Evolutionary conservation across 345 rosid genomes (phyloP).

Genomic region (Camelina hispida): DNA sequence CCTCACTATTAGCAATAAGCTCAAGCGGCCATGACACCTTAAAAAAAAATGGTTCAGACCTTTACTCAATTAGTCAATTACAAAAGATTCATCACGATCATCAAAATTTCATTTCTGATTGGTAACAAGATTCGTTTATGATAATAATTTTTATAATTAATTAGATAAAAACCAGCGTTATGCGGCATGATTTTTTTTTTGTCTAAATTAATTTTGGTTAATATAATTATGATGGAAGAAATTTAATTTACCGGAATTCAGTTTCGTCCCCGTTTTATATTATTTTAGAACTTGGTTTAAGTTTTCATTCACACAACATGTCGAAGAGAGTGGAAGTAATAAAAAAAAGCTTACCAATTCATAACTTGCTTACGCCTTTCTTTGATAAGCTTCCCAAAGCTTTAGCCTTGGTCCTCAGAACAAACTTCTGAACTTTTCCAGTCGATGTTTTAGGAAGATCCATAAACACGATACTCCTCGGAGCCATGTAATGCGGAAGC

Average conservation of each 20-base stretch:
- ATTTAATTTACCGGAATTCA: no score
- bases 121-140: no score
- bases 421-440: slow-evolving; percentile 70
- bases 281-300: no score
- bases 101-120: no score
- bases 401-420: slow-evolving; percentile 64
- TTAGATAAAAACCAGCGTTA: no score
- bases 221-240: no score
- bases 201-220: no score
- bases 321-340: not conserved
- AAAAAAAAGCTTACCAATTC: slow-evolving; percentile 27
- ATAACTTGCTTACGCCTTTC: slow-evolving; percentile 60
- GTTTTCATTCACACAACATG: not conserved
- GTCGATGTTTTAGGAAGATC: slow-evolving; percentile 83
- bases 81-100: no score
- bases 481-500: slow-evolving; percentile 74
- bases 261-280: no score
- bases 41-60: slow-evolving; percentile 11
- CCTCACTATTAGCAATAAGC: slow-evolving; percentile 87
- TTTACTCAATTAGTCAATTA: no score
- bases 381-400: slow-evolving; percentile 71
- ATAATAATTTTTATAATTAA: no score
- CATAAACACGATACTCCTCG: slow-evolving; percentile 61
- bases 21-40: slow-evolving; percentile 99
- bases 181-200: no score